Base-by-base conservation (phyloP, 2,329 filamentous ascomycete genomes). In the Macrophomina phaseolina region DNA sequence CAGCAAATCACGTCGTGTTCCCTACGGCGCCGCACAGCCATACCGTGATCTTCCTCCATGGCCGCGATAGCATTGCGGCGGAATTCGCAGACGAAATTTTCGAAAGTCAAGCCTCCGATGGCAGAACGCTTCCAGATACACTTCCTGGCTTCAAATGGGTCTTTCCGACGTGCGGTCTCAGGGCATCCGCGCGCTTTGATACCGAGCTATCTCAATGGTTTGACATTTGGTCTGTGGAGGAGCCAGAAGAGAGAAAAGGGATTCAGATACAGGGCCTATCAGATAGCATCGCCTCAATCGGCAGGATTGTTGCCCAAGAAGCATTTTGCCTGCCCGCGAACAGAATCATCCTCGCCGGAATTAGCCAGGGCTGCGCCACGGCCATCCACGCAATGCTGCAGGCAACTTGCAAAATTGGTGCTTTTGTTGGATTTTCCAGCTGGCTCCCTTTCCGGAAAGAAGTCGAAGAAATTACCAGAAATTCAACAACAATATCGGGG, bases 21-120 rank as follows among this genome's bases (percentile, higher is more conserved):
- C 34, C 67, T 5, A 52, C 53, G 5, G 28, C 36, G 2, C 23
- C 23, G 0, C 81, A 83, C 64, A 81, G 77, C 0, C 79, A 83
- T 53, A 84, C 81, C 0, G 67, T 84, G 49, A 82, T 84, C 48
- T 76, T 82, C 63, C 78, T 84, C 28, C 81, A 84, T 61, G 81
- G 81, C 7, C 74, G 79, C 36, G 81, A 80, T 66, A 81, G 78
- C 69, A 70, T 67, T 3, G 74, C 72, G 23, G 16, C 68, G 0
- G 77, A 81, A 38, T 83, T 82, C 55, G 73, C 77, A 0, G 42
- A 49, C 11, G 81, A 83, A 64, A 71, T 84, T 56, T 80, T 83
- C 69, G 76, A 77, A 64, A 73, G 71, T 46, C 69, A 75, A 65
- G 70, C 70, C 16, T 73, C 71, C 14, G 69, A 72, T 46, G 67